phyloP scores from a whole-genome alignment of 1,139 yeast species.

The Blastobotrys elegans region DNA sequence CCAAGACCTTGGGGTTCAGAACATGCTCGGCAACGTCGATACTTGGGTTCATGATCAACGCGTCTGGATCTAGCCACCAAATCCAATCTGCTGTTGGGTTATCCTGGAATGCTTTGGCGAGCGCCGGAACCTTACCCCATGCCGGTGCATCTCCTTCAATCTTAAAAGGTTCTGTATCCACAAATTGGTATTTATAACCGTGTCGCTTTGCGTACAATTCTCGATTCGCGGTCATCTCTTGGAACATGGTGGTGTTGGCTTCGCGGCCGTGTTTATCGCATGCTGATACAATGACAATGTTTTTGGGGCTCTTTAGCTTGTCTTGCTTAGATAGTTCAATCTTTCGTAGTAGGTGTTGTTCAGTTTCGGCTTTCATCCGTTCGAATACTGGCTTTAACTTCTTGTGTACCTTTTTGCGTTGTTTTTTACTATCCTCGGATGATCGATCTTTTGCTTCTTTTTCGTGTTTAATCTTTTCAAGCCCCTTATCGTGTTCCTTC shows the following conservation, averaged over 20 bases:
- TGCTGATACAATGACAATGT: constrained; percentile 30
- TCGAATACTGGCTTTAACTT: background rate
- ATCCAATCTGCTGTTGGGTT: constrained; percentile 34
- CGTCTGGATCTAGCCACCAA: constrained; percentile 35
- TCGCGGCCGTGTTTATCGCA: constrained; percentile 21
- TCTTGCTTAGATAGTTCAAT: background rate
- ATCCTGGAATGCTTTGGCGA: constrained; percentile 27
- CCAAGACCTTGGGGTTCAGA: constrained; percentile 28
- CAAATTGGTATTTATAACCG: constrained; percentile 30
- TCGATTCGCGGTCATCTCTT: constrained; percentile 28
- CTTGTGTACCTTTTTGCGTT: background rate
- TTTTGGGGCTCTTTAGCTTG: constrained; percentile 23
- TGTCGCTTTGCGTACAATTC: constrained; percentile 31
- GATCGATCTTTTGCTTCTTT: too few relatives aligned
- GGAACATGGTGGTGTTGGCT: constrained; percentile 22
- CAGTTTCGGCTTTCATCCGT: background rate
- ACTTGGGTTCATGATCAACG: constrained; percentile 30
- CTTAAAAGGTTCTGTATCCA: constrained; percentile 24
- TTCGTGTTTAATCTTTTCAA: too few relatives aligned
- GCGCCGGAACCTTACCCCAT: constrained; percentile 33
- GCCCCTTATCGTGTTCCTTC: background rate
- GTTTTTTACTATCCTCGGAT: background rate
- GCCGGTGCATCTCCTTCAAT: constrained; percentile 20
- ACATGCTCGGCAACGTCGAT: constrained; percentile 30
- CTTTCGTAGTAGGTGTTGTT: background rate